phyloP scores from a whole-genome alignment of 164 flowering plant genomes.

The Dillenia suffruticosa region DNA sequence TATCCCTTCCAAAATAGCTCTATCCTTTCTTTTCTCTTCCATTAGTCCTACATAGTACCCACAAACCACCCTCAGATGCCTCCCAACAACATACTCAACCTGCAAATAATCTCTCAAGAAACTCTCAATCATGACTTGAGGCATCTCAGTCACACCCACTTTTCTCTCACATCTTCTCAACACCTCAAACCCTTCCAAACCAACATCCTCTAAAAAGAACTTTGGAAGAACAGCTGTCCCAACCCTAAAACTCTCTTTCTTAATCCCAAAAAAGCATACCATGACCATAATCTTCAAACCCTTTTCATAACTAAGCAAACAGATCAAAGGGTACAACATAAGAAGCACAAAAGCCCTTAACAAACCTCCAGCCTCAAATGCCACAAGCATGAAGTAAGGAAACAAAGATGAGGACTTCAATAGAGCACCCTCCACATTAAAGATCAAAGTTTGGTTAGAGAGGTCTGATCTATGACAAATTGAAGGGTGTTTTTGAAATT shows the following conservation, averaged over 20 bases:
- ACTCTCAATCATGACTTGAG: conserved; percentile 41
- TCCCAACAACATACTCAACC: conserved; percentile 34
- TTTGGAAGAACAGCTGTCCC: conserved; percentile 46
- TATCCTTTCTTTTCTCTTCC: conserved; percentile 25
- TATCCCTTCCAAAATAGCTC: conserved; percentile 5
- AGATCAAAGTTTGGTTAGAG: conserved; percentile 30
- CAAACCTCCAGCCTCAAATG: conserved; percentile 49
- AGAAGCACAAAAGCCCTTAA: conserved; percentile 34
- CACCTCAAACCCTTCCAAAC: conserved; percentile 33
- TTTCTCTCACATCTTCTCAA: conserved; percentile 24
- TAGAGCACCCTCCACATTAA: conserved; percentile 51
- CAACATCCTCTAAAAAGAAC: conserved; percentile 42
- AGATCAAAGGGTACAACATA: conserved; percentile 29
- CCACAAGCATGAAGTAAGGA: conserved; percentile 66
- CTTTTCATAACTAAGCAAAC: conserved; percentile 22
- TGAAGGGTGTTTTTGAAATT: conserved; percentile 20
- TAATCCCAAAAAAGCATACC: conserved; percentile 37
- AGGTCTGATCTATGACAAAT: conserved; percentile 20
- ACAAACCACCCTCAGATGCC: conserved; percentile 29
- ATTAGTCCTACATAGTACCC: conserved; percentile 43
- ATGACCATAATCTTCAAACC: conserved; percentile 39
- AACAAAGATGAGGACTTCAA: conserved; percentile 50
- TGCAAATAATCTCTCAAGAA: conserved; percentile 45
- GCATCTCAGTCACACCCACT: conserved; percentile 33
- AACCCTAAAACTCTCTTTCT: conserved; percentile 23